Conservation (phyloP, 805 yeast genomes). For the Yarrowia keelungensis region DNA sequence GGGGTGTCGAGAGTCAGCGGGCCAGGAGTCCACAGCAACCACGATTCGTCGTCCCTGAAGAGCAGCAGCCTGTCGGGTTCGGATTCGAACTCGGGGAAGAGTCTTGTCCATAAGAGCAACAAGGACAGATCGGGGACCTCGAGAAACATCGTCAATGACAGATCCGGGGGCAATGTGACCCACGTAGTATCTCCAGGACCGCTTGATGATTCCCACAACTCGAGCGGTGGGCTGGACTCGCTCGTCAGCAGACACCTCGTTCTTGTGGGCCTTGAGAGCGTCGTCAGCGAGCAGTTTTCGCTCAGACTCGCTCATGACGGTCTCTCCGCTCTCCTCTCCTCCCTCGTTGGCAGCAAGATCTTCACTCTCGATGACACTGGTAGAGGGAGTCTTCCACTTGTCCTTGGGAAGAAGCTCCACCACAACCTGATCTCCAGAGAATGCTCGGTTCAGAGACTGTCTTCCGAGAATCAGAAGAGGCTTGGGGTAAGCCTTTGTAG, state of each 20-base stretch:
- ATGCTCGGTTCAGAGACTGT: slow-evolving; percentile 85
- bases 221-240: slow-evolving; percentile 89
- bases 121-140: slow-evolving; percentile 78
- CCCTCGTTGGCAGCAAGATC: slow-evolving; percentile 58
- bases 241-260: slow-evolving; percentile 49
- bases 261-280: slow-evolving; percentile 62
- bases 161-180: slow-evolving; percentile 89
- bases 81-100: slow-evolving; percentile 83
- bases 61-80: slow-evolving; percentile 84
- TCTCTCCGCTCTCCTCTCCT: slow-evolving; percentile 53
- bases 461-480: slow-evolving; percentile 85
- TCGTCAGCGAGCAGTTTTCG: slow-evolving; percentile 76
- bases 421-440: slow-evolving; percentile 89
- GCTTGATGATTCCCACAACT: slow-evolving; percentile 83
- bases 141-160: slow-evolving; percentile 60
- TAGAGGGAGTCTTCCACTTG: slow-evolving; percentile 87
- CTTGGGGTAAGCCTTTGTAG: slow-evolving; percentile 72
- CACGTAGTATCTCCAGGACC: slow-evolving; percentile 96
- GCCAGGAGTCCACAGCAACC: slow-evolving; percentile 93
- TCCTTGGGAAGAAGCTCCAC: slow-evolving; percentile 85
- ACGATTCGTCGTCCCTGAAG: slow-evolving; percentile 90
- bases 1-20: slow-evolving; percentile 79
- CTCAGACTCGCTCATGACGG: slow-evolving; percentile 68
- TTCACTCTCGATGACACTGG: slow-evolving; percentile 79
- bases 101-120: slow-evolving; percentile 88